Conservation (phyloP, 2,329 filamentous ascomycete genomes). For the Fusarium multiceps region DNA sequence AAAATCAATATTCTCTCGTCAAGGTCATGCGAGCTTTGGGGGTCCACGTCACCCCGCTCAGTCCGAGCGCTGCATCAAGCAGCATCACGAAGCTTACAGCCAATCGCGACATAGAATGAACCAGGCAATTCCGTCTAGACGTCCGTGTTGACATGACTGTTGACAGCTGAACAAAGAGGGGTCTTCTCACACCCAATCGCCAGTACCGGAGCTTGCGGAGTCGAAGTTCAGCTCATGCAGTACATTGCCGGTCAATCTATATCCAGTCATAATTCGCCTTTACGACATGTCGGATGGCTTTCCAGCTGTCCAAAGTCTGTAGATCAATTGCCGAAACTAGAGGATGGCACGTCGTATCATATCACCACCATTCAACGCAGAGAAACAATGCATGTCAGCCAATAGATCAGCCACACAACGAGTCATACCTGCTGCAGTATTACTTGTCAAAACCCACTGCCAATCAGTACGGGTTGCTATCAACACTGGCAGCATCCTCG, state of each 20-base stretch:
- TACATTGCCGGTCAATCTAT: not conserved
- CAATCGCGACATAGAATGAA: not conserved
- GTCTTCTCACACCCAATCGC: not conserved
- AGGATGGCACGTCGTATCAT: not conserved
- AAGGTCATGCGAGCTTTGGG: not conserved
- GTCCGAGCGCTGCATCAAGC: not conserved
- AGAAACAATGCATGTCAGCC: not conserved
- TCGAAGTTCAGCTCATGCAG: not conserved
- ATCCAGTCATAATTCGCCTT: not conserved
- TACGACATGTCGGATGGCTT: accelerated
- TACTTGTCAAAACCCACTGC: accelerated
- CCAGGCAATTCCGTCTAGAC: not conserved
- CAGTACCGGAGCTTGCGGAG: too few relatives aligned
- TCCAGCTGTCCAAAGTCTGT: not conserved
- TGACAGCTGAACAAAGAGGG: not conserved
- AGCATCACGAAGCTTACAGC: not conserved
- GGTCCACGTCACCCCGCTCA: not conserved
- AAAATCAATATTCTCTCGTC: not conserved
- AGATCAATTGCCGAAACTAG: not conserved
- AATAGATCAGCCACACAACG: not conserved
- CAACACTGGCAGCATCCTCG: not conserved
- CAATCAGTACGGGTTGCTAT: accelerated
- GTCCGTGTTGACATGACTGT: not conserved
- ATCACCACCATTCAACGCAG: too few relatives aligned
- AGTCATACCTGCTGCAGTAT: not conserved